Evolutionary conservation across 306 rosid genomes (phyloP), one percentile per base, ranked within the genome.

Genomic region (Ormosia emarginata): DNA sequence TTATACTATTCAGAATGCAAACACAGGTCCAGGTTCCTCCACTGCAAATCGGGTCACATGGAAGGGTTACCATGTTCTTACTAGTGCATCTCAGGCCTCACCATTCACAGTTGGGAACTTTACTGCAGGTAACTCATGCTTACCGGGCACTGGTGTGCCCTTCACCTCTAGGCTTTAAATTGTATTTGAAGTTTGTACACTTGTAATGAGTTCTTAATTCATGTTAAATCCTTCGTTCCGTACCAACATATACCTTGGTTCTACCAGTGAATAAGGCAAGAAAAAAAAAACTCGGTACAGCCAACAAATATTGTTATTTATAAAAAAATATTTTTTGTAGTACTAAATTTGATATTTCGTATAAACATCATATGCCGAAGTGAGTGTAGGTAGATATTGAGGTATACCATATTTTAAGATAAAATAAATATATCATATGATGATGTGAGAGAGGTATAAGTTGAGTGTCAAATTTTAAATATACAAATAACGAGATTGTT

Each of bases 21-120:
- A 93, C 14, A 87, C 91, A 0, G 97, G 97, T 0, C 79, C 97
- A 0, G 92, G 97, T 34, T 81, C 97, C 2, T 87, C 87, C 0
- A 93, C 95, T 32, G 43, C 89, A 0, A 80, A 86, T 0, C 68
- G 97, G 81, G 94, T 93, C 10, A 85, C 37, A 0, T 93, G 97
- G 97, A 74, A 63, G 58, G 95, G 95, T 70, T 93, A 86, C 81
- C 92, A 64, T 77, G 89, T 91, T 13, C 89, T 91, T 62, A 91
- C 94, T 1, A 84, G 85, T 55, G 89, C 96, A 0, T 82, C 94
- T 2, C 89, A 88, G 47, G 98, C 94, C 11, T 75, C 96, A 6
- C 84, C 78, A 10, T 93, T 88, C 82, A 91, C 94, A 0, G 98
- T 91, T 24, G 91, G 81, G 0, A 91, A 59, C 77, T 88, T 93